Evolutionary conservation across 441 rosid genomes (phyloP), one percentile per base, ranked within the genome.

Genomic region (Corymbia citriodora): DNA sequence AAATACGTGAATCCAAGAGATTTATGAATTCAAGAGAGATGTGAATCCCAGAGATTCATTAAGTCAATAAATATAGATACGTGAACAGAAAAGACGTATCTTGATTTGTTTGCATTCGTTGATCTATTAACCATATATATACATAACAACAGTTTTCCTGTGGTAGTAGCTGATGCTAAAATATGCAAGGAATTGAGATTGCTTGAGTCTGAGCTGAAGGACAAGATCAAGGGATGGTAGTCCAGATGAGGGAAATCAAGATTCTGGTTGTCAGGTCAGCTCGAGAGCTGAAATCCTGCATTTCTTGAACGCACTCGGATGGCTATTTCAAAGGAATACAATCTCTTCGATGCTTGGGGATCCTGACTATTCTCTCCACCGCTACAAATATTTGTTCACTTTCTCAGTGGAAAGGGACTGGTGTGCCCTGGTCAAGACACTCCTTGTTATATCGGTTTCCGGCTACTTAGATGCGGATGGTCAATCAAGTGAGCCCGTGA

Each of bases 241-340:
- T 90, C 79, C 93, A 54, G 96, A 94, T 91, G 96, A 95, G 85
- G 95, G 92, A 83, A 91, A 89, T 81, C 93, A 91, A 88, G 94
- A 92, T 92, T 88, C 74, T 82, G 93, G 91, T 88, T 87, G 29
- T 29, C 87, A 36, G 52, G 94, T 94, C 18, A 94, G 95, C 87
- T 95, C 96, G 88, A 94, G 93, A 92, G 97, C 94, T 90, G 97
- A 96, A 93, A 92, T 93, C 89, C 70, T 95, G 82, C 97, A 94
- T 93, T 97, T 95, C 92, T 93, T 97, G 91, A 96, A 97, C 87
- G 99, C 96, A 93, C 98, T 97, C 79, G 99, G 99, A 61, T 97
- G 99, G 99, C 95, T 97, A 88, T 97, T 97, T 88, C 99, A 96
- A 93, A 94, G 95, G 90, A 93, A 55, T 45, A 33, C 91, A 72